Conservation (phyloP, 495 filamentous ascomycete species). For the Tuber calosporum region DNA sequence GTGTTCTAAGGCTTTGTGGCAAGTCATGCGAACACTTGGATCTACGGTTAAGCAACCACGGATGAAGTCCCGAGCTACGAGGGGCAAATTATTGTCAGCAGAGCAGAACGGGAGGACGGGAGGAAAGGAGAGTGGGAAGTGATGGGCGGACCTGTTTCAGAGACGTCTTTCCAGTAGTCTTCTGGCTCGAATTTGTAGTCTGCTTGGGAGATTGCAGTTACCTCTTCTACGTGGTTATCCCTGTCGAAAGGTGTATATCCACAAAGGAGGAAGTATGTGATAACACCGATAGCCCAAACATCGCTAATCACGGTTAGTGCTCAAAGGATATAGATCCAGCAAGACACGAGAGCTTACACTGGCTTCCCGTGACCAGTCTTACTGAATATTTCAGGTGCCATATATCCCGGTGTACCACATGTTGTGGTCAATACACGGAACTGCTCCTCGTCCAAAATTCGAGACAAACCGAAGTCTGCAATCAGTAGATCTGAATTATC, state of each 20-base stretch:
- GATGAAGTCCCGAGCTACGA: constrained; percentile 80
- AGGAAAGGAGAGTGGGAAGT: background rate
- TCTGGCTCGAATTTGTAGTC: constrained; percentile 94
- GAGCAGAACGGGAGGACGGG: background rate
- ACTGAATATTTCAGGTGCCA: constrained; percentile 77
- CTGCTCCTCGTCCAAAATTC: constrained; percentile 99
- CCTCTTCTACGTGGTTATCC: constrained; percentile 94
- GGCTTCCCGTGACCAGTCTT: constrained; percentile 73
- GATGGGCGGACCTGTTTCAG: constrained; percentile 47
- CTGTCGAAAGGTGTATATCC: constrained; percentile 98
- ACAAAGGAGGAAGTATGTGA: constrained; percentile 93
- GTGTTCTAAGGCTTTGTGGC: constrained; percentile 84
- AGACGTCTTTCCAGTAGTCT: constrained; percentile 94
- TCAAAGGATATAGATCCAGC: constrained; percentile 9
- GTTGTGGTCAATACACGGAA: constrained; percentile 97
- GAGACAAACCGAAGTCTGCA: constrained; percentile 86
- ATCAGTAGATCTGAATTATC: constrained; percentile 86
- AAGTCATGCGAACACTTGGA: constrained; percentile 78
- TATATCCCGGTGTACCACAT: constrained; percentile 95
- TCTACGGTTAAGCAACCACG: constrained; percentile 75
- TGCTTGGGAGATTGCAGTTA: constrained; percentile 94
- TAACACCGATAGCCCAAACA: constrained; percentile 74
- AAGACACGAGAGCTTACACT: constrained; percentile 52
- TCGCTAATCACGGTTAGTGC: constrained; percentile 47
- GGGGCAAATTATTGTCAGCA: background rate